Evolutionary conservation across 139 green algal genomes (phyloP), one percentile per base, ranked within the genome.

Genomic region (Coelastrella sp.): DNA sequence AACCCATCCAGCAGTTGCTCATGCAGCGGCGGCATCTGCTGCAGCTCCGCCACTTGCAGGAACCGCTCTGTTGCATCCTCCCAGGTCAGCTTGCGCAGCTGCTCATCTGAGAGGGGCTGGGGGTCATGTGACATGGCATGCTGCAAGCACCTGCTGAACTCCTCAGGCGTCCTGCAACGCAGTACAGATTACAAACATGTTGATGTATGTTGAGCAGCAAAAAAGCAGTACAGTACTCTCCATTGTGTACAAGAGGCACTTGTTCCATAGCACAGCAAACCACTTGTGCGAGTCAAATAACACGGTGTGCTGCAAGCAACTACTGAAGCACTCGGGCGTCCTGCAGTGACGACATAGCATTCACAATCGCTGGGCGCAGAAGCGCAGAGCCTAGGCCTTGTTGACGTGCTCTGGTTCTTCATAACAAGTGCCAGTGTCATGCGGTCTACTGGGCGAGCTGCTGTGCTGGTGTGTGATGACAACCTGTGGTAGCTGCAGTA

Each of bases 41-140:
- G 89, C 61, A 98, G 88, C 91, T 98, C 96, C 2, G 96, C 96
- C 3, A 96, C 94, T 77, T 98, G 93, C 81, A 99, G 91, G 93
- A 99, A 99, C 71, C 98, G 94, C 88, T 99, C 95, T 2, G 98
- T 99, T 60, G 98, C 98, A 4, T 97, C 98, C 95, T 99, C 97
- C 98, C 98, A 99, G 4, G 98, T 98, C 54, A 99, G 94, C 47
- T 90, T 81, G 86, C 96, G 92, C 90, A 96, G 93, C 85, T 99
- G 94, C 19, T 97, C 91, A 0, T 87, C 14, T 0, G 80, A 92
- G 80, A 99, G 95, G 65, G 98, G 98, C 88, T 93, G 68, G 16
- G 97, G 97, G 23, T 98, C 95, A 11, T 90, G 65, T 5, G 64
- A 5, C 94, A 98, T 92, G 32, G 96, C 97, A 54, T 96, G 88